These are phyloP conservation scores for Huntiella abstrusa DNA, from an alignment of 2,329 filamentous ascomycete genomes.

Conservation along the genomic window DNA sequence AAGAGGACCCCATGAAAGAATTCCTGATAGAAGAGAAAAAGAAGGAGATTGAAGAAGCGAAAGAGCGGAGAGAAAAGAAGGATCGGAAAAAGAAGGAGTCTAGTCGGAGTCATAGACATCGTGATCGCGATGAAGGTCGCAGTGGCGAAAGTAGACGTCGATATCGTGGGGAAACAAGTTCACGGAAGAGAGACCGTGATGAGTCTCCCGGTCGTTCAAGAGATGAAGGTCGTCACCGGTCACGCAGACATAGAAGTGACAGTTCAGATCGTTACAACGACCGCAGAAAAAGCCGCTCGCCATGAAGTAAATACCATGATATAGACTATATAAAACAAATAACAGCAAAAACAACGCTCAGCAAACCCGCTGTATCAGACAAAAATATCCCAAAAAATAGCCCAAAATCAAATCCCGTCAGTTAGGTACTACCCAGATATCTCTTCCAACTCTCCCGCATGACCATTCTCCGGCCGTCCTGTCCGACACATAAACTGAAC, in stretches of 20 bases:
- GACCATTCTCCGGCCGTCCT: constrained; percentile 48
- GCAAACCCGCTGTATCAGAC: neutral
- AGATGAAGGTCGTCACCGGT: constrained; percentile 13
- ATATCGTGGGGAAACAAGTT: too few species aligned
- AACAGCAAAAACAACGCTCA: neutral
- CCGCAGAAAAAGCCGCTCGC: neutral
- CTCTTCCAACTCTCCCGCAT: constrained; percentile 65
- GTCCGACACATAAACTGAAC: constrained; percentile 51
- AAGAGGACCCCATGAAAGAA: constrained; percentile 94
- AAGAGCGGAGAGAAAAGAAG: constrained; percentile 30
- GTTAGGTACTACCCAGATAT: constrained; percentile 36
- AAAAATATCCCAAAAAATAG: neutral
- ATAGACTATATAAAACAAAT: neutral
- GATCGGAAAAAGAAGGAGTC: constrained; percentile 14
- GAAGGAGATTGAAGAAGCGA: constrained; percentile 55
- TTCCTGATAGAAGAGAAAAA: constrained; percentile 83
- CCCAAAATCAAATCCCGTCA: neutral
- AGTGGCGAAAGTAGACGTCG: too few species aligned
- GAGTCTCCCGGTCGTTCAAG: neutral
- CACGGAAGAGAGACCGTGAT: too few species aligned
- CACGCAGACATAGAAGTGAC: constrained; percentile 23
- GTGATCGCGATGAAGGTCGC: too few species aligned
- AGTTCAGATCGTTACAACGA: neutral
- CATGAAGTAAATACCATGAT: too few species aligned
- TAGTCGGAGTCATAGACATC: constrained; percentile 15